Evolutionary conservation across 2,329 filamentous ascomycete species (phyloP).

Genomic region (Penicillium sp.): DNA sequence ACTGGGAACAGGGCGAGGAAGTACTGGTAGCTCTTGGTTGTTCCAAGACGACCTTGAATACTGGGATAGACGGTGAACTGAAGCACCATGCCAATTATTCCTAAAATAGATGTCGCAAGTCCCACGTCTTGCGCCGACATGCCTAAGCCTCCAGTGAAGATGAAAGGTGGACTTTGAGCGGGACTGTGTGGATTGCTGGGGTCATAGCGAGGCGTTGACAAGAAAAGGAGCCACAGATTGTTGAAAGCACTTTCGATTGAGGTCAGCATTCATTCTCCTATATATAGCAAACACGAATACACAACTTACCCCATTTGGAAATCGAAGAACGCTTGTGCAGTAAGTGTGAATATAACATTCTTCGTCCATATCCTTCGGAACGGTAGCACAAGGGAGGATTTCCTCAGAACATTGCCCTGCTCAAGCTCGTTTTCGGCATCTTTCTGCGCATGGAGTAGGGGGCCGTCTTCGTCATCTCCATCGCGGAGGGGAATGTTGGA

Average conservation of each 20-base stretch:
- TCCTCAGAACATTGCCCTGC: conserved; percentile 29
- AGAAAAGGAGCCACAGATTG: conserved; percentile 71
- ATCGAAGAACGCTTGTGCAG: conserved; percentile 66
- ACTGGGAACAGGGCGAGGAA: conserved; percentile 68
- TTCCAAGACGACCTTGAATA: conserved; percentile 64
- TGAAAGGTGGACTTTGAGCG: conserved; percentile 47
- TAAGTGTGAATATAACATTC: conserved; percentile 54
- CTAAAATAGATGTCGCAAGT: conserved; percentile 70
- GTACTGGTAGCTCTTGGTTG: conserved; percentile 63
- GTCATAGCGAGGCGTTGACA: conserved; percentile 64
- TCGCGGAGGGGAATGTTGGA: conserved; percentile 32
- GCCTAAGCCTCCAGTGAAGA: conserved; percentile 68
- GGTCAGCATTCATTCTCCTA: neutral
- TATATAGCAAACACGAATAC: neutral
- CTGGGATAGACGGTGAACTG: conserved; percentile 68
- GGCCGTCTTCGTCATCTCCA: conserved; percentile 29
- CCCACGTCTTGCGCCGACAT: conserved; percentile 68
- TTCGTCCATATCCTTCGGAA: conserved; percentile 53
- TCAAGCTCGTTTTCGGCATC: conserved; percentile 35
- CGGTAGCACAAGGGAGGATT: conserved; percentile 40
- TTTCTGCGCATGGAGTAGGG: conserved; percentile 28
- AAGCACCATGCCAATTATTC: conserved; percentile 67
- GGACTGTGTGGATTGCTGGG: conserved; percentile 36
- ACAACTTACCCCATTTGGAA: conserved; percentile 57
- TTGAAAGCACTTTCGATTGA: conserved; percentile 60